Conservation (phyloP, 1,284 basidiomycete genomes). For the Malassezia vespertilionis region DNA sequence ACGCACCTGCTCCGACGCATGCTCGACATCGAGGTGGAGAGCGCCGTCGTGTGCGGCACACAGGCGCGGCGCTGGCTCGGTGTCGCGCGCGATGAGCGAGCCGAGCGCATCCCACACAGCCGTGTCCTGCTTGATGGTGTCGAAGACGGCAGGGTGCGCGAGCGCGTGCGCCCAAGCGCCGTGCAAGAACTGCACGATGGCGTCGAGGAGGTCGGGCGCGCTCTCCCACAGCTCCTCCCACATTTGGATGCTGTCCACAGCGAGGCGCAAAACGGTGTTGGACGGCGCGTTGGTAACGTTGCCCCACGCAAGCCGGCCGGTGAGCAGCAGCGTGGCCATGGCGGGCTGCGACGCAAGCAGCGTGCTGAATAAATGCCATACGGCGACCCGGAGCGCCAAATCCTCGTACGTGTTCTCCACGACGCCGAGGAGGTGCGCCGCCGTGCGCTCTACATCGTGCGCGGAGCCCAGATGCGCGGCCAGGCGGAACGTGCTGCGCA, state of each 20-base stretch:
- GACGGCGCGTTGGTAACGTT: conserved; percentile 12
- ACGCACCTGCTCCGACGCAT: conserved; percentile 37
- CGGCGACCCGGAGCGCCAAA: conserved; percentile 58
- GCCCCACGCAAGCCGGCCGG: conserved; percentile 56
- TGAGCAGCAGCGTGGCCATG: conserved; percentile 67
- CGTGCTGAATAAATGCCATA: conserved; percentile 72
- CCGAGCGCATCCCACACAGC: conserved; percentile 60
- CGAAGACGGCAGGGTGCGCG: conserved; percentile 60
- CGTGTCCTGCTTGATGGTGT: conserved; percentile 54
- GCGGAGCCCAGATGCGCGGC: conserved; percentile 43
- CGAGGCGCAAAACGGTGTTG: conserved; percentile 49
- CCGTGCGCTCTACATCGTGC: conserved; percentile 30
- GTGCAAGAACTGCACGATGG: conserved; percentile 66
- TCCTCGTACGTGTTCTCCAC: conserved; percentile 54
- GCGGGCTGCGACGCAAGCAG: conserved; percentile 79
- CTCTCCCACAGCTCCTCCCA: conserved; percentile 65
- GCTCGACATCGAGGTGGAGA: conserved; percentile 25
- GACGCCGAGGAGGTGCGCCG: conserved; percentile 28
- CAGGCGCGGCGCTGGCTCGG: conserved; percentile 50
- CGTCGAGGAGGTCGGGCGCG: conserved; percentile 65
- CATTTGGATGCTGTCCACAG: conserved; percentile 57
- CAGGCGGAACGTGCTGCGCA: conserved; percentile 20
- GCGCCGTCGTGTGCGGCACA: conserved; percentile 12
- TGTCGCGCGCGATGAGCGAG: conserved; percentile 56
- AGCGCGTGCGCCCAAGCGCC: conserved; percentile 70